A percentile compares a stretch with the other conserved stretches of the same genome.
These are phyloP conservation scores for Pyrenophora teres DNA, from an alignment of 2,329 filamentous ascomycete genomes.

Conservation along the genomic window DNA sequence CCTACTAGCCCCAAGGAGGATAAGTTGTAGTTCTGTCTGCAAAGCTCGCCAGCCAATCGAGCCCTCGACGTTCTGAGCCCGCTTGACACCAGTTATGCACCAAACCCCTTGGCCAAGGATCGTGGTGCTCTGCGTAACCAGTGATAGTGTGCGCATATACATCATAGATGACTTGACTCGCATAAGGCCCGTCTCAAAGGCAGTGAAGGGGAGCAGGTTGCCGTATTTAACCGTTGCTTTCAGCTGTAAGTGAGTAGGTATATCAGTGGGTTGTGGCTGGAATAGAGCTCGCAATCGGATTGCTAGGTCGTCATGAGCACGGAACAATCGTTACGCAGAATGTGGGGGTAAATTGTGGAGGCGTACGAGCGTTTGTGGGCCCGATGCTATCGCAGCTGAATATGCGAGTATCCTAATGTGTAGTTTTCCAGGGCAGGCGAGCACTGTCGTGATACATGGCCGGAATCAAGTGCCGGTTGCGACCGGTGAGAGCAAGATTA, in stretches of 20 bases:
- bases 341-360: not conserved
- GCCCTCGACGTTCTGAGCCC: constrained; percentile 1
- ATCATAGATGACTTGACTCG: constrained; percentile 22
- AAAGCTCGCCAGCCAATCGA: constrained; percentile 4
- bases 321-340: not conserved
- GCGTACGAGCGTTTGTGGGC: no score
- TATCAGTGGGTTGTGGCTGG: not conserved
- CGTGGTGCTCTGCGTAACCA: constrained; percentile 27
- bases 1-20: constrained; percentile 3
- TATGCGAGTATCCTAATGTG: no score
- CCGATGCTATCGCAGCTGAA: no score
- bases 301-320: not conserved
- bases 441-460: no score
- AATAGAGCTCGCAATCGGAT: not conserved
- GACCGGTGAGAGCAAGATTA: not conserved
- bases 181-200: constrained; percentile 21
- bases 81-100: constrained; percentile 12
- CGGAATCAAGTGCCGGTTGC: not conserved
- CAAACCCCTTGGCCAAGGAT: constrained; percentile 21
- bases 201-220: constrained; percentile 15
- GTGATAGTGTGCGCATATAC: constrained; percentile 26
- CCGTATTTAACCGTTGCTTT: constrained; percentile 9
- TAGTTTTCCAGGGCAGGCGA: no score
- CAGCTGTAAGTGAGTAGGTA: not conserved
- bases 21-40: not conserved